Percentiles rank a stretch among this genome's conserved stretches.
phyloP scores from a whole-genome alignment of 495 filamentous ascomycete species.

The Aspergillus mulundensis region DNA sequence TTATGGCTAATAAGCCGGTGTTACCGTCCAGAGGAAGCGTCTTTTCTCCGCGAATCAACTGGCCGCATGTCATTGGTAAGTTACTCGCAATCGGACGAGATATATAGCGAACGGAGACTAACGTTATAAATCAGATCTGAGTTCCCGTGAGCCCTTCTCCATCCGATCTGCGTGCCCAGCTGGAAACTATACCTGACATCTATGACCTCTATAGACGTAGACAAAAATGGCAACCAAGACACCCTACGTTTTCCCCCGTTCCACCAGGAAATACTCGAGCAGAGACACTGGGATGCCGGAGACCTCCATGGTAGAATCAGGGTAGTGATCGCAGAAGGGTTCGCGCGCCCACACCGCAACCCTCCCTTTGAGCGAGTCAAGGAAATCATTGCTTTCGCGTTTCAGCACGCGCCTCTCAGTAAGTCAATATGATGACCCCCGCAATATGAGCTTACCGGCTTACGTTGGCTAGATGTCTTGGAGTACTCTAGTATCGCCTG shows the following conservation, averaged over 20 bases:
- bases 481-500: slow-evolving; percentile 75
- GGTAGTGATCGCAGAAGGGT: slow-evolving; percentile 74
- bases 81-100: background rate
- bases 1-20: background rate
- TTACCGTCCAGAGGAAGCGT: slow-evolving; percentile 41
- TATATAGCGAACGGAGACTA: background rate
- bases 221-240: slow-evolving; percentile 57
- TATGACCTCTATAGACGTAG: slow-evolving; percentile 46
- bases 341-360: slow-evolving; percentile 42
- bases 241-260: slow-evolving; percentile 70
- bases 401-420: slow-evolving; percentile 83
- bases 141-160: slow-evolving; percentile 11
- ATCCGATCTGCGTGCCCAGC: background rate
- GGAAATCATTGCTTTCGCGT: slow-evolving; percentile 74
- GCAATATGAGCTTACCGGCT: background rate
- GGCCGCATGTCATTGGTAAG: slow-evolving; percentile 59
- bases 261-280: slow-evolving; percentile 63
- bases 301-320: slow-evolving; percentile 72
- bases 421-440: slow-evolving; percentile 15
- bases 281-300: slow-evolving; percentile 67
- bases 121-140: slow-evolving; percentile 11
- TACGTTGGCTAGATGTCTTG: slow-evolving; percentile 54
- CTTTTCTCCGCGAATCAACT: slow-evolving; percentile 52
- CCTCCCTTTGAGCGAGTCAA: slow-evolving; percentile 65
- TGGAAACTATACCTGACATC: slow-evolving; percentile 3